Percentiles rank a stretch among this genome's conserved stretches.
These are phyloP conservation scores for Pilatotrama ljubarskyi DNA, from an alignment of 768 basidiomycete genomes.

Conservation along the genomic window DNA sequence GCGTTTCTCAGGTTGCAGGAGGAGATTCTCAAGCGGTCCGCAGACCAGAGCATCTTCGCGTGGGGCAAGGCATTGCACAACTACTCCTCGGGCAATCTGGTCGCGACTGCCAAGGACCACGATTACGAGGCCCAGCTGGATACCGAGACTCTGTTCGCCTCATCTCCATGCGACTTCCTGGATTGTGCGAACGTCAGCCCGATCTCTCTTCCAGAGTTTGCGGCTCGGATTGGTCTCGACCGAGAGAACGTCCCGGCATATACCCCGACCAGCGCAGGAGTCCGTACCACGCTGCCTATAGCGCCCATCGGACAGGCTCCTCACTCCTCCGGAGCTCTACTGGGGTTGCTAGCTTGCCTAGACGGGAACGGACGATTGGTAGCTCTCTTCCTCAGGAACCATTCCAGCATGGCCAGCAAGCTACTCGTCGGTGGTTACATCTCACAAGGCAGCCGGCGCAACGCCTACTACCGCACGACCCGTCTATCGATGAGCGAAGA, in stretches of 20 bases:
- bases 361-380: slow-evolving; percentile 5
- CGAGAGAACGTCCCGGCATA: slow-evolving; percentile 7
- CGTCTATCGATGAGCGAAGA: background rate
- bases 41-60: slow-evolving; percentile 15
- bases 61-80: slow-evolving; percentile 8
- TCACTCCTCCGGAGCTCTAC: background rate
- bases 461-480: slow-evolving; percentile 12
- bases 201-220: background rate
- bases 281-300: slow-evolving; percentile 9
- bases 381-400: slow-evolving; percentile 8
- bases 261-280: slow-evolving; percentile 4
- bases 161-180: slow-evolving; percentile 11
- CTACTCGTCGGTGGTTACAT: slow-evolving; percentile 13
- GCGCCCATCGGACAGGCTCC: background rate
- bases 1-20: slow-evolving; percentile 15
- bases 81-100: background rate
- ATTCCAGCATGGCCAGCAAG: background rate
- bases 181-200: slow-evolving; percentile 5
- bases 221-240: background rate
- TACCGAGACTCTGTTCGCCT: slow-evolving; percentile 8
- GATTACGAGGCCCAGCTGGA: slow-evolving; percentile 7
- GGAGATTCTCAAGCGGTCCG: slow-evolving; percentile 10
- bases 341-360: slow-evolving; percentile 8
- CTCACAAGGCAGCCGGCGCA: slow-evolving; percentile 4
- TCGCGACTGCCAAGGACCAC: slow-evolving; percentile 2